Base-by-base conservation (phyloP, 495 filamentous ascomycete species). In the Lasiosphaeria miniovina region DNA sequence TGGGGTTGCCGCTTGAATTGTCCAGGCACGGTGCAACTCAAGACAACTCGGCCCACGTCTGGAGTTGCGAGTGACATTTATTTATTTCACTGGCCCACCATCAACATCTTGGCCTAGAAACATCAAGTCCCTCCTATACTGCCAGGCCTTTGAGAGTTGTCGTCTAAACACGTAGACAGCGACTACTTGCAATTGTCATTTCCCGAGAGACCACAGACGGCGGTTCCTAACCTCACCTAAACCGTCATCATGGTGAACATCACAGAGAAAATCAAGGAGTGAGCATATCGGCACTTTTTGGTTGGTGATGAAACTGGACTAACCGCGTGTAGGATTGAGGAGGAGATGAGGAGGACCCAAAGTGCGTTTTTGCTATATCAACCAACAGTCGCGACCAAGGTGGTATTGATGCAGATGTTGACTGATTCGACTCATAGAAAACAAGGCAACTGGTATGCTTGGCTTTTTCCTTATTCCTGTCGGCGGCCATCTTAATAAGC, bases 261-360 rank as follows among this genome's bases (percentile, higher is more conserved):
- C 58, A 96, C 94, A 55, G 95, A 99, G 50, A 98, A 96, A 84
- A 99, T 99, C 78, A 99, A 98, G 79, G 92, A 96, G 92, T 94
- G 77, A 67, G 88, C 74, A 6, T 1, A 17, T 11, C 10, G 15
- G 7, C 31, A 2, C 1, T 2, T 17, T 41, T 51, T 31, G 41
- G 31, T 40, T 43, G 11, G 12, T 24, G 12, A 49, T 57, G 40
- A n/a, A 36, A 11, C 49, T 43, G 9, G 50, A 36, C 73, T 74
- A 43, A 73, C 41, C 63, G 58, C 53, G 6, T 32, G 17, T 62
- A 96, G 95, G 85, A 99, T 99, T 65, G 95, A 99, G 84, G 93
- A 94, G 81, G 95, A 99, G 88, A 99, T 99, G 95, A 85, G 83
- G 68, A 89, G 86, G 86, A 99, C 95, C 70, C 95, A 99, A 77